Evolutionary conservation across 148 eudicot species (phyloP), one percentile per base, ranked within the genome.

Genomic region (Camellia japonica): DNA sequence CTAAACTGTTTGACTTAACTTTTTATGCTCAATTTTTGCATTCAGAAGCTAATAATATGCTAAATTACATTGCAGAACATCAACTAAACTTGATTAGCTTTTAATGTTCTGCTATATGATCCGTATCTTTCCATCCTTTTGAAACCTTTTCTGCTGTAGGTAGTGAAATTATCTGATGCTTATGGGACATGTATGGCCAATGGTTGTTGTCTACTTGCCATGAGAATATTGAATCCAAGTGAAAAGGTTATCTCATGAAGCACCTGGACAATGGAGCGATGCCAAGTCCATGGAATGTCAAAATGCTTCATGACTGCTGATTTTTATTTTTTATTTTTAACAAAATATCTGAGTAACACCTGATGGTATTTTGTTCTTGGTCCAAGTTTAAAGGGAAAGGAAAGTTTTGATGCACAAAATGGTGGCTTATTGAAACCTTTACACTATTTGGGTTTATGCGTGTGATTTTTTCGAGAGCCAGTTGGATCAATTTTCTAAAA

Each of bases 11-110:
- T 47, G 51, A 47, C 51, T 62, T 13, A 1, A 20, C 55, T 44
- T 62, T 41, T 61, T 16, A 7, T 44, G 6, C 58, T 3, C 23
- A 65, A 18, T 13, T 46, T 61, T n/a, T 8, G 11, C n/a, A 55
- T 73, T 61, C 78, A 44, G 41, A 61, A 43, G 78, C 41, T 75
- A 44, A 61, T 61, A 14, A 11, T 61, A 43, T 19, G 78, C 68
- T 44, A 75, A 44, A 43, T 58, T 64, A 9, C 11, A 16, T 23
- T 55, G 0, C 20, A 23, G 76, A 73, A 66, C 12, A 30, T 30
- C 30, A 30, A 30, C 19, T 19, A 8, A 13, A 49, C 52, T 70
- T 2, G 13, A 51, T 63, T 19, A 11, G 58, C 43, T 71, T 19
- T 51, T 10, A 23, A 51, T 19, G 2, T 47, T 68, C 11, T 60